Conservation (phyloP, 2,329 filamentous ascomycete genomes). For the Aspergillus novoparasiticus region DNA sequence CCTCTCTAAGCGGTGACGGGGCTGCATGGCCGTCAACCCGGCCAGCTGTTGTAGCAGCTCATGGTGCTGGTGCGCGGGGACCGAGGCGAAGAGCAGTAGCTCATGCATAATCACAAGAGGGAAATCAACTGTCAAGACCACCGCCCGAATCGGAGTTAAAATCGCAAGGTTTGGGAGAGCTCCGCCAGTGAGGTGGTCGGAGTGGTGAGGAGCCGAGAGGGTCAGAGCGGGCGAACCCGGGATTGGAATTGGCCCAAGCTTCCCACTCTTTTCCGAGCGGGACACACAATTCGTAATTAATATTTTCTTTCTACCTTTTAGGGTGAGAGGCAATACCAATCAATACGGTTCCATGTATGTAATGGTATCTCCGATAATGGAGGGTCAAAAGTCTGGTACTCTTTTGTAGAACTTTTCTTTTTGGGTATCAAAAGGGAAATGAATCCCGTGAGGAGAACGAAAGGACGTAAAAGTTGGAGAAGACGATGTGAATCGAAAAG, state of each 20-base stretch:
- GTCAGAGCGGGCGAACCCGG: conserved; percentile 18
- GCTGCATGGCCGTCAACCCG: conserved; percentile 64
- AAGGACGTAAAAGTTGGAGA: neutral
- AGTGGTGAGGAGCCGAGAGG: conserved; percentile 18
- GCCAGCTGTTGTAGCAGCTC: conserved; percentile 64
- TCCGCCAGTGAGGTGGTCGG: conserved; percentile 7
- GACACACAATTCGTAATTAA: neutral
- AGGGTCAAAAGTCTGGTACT: too few relatives aligned
- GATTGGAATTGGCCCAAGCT: conserved; percentile 9
- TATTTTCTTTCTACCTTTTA: neutral
- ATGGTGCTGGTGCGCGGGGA: conserved; percentile 59
- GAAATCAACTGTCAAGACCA: neutral
- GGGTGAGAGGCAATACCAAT: neutral
- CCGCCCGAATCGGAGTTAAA: conserved; percentile 5
- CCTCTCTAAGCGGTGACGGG: conserved; percentile 56
- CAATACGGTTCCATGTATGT: neutral
- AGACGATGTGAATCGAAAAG: neutral
- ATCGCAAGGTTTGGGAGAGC: neutral
- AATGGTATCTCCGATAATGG: too few relatives aligned
- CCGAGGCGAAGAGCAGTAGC: conserved; percentile 62
- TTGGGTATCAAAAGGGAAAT: neutral
- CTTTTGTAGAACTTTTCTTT: too few relatives aligned
- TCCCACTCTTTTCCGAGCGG: conserved; percentile 7
- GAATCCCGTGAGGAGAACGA: neutral
- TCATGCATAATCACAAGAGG: conserved; percentile 57